phyloP scores from a whole-genome alignment of 176 grass and related monocot species.

The Hordeum marinum region DNA sequence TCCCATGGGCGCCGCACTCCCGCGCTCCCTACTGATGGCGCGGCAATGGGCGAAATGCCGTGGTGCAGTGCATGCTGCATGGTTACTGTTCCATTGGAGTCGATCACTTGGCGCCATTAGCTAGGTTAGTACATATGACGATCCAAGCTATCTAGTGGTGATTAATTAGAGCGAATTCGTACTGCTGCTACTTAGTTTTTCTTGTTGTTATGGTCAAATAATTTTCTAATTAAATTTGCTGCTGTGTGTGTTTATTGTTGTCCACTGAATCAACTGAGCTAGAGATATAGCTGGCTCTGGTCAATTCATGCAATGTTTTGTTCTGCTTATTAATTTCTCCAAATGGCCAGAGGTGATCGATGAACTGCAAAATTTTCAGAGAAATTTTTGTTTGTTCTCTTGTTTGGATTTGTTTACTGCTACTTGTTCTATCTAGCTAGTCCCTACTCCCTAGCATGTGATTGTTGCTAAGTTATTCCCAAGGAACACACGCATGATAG shows the following conservation, averaged over 20 bases:
- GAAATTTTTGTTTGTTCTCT: not conserved
- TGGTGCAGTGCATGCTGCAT: not conserved
- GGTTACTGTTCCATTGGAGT: slow-evolving; percentile 61
- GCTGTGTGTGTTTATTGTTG: slow-evolving; percentile 37
- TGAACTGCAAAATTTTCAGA: not conserved
- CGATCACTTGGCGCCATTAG: slow-evolving; percentile 3
- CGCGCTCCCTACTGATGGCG: slow-evolving; percentile 59
- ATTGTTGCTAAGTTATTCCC: not conserved
- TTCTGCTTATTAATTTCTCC: not conserved
- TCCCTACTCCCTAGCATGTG: not conserved
- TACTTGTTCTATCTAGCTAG: no score
- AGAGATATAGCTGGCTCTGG: slow-evolving; percentile 16
- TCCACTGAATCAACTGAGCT: slow-evolving; percentile 34
- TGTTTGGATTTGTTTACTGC: not conserved
- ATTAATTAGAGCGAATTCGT: slow-evolving; percentile 22
- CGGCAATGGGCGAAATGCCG: not conserved
- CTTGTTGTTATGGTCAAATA: slow-evolving; percentile 23
- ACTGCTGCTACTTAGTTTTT: not conserved
- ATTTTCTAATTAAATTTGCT: slow-evolving; percentile 4
- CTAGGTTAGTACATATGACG: slow-evolving; percentile 58
- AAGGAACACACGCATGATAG: not conserved
- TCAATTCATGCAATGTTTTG: not conserved
- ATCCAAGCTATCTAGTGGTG: slow-evolving; percentile 20
- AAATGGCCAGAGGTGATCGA: no score
- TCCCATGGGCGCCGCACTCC: slow-evolving; percentile 56